Conservation (phyloP, 345 rosid genomes). For the Linum lewisii region DNA sequence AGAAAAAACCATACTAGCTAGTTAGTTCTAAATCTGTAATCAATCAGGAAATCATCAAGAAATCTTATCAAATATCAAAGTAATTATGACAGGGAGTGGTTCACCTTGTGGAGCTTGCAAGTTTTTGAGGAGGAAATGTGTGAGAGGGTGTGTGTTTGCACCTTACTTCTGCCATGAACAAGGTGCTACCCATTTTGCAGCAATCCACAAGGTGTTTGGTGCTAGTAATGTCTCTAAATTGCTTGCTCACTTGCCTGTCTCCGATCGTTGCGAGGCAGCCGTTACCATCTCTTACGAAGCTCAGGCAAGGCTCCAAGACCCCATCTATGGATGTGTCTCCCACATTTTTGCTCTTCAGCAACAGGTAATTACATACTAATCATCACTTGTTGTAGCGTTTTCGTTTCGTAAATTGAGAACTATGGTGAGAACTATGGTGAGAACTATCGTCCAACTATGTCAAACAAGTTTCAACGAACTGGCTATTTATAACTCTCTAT, state of each 20-base stretch:
- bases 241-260: conserved; percentile 1
- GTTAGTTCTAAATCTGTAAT: neutral
- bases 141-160: conserved; percentile 2
- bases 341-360: conserved; percentile 10
- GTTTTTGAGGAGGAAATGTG: conserved; percentile 9
- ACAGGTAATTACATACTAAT: neutral
- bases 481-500: too few relatives aligned
- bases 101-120: conserved; percentile 9
- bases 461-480: too few relatives aligned
- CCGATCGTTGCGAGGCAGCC: neutral
- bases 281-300: conserved; percentile 7
- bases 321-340: conserved; percentile 6
- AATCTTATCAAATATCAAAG: neutral
- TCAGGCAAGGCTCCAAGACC: conserved; percentile 5
- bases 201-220: conserved; percentile 9
- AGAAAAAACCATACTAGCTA: neutral
- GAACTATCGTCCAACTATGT: too few relatives aligned
- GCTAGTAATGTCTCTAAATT: conserved; percentile 4
- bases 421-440: too few relatives aligned
- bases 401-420: too few relatives aligned
- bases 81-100: neutral
- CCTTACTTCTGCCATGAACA: conserved; percentile 7
- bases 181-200: conserved; percentile 8
- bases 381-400: too few relatives aligned
- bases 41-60: neutral